Percentiles rank a stretch among this genome's conserved stretches.
Conservation (phyloP, 2,329 filamentous ascomycete species). For the Diaporthe nobilis region DNA sequence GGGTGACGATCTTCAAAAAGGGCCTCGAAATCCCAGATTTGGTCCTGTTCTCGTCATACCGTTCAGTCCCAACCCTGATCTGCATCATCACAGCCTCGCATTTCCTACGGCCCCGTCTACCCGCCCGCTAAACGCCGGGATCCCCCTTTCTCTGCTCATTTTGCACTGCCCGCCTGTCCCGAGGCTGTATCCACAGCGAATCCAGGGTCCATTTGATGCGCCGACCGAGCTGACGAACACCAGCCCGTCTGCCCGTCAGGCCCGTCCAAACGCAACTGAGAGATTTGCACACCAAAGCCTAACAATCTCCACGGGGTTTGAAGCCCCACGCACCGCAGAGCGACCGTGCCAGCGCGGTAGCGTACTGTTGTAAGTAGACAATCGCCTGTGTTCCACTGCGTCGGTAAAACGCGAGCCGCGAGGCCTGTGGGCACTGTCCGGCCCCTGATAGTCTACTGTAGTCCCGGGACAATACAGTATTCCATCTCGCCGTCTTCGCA, state of each 20-base stretch:
- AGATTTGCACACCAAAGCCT: background rate
- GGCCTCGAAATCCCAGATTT: slow-evolving; percentile 12
- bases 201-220: slow-evolving; percentile 27
- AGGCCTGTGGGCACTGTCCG: slow-evolving; percentile 19
- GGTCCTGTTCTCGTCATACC: slow-evolving; percentile 30
- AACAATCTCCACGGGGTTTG: background rate
- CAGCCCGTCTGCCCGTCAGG: slow-evolving; percentile 1
- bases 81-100: slow-evolving; percentile 29
- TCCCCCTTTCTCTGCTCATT: slow-evolving; percentile 29
- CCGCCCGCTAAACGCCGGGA: slow-evolving; percentile 28
- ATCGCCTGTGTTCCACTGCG: background rate
- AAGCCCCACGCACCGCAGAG: background rate
- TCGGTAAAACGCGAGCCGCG: slow-evolving; percentile 17
- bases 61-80: slow-evolving; percentile 6
- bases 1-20: slow-evolving; percentile 17
- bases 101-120: background rate
- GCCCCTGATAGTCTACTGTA: background rate
- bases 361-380: background rate
- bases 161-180: slow-evolving; percentile 30
- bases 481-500: background rate
- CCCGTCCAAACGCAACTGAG: background rate
- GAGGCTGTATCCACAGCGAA: slow-evolving; percentile 20
- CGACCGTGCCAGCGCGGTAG: background rate
- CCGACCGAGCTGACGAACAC: slow-evolving; percentile 20
- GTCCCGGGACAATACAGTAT: background rate